phyloP scores from a whole-genome alignment of 768 basidiomycete species.

The Termitomyces sp. region DNA sequence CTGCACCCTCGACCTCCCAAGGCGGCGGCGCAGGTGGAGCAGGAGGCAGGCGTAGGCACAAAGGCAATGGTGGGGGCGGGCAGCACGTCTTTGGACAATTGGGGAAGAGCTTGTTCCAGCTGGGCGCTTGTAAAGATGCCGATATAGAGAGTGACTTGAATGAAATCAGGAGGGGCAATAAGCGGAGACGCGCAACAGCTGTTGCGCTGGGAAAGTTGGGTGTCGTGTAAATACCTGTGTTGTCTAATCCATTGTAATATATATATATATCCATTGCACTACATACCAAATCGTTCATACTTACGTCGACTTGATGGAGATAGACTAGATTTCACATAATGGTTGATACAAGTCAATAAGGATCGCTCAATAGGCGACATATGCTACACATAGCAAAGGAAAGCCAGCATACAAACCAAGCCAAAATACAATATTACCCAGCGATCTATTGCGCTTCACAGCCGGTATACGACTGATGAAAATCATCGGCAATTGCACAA shows the following conservation, averaged over 20 bases:
- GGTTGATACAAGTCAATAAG: too few relatives aligned
- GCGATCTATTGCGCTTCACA: slow-evolving; percentile 74
- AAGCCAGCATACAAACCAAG: slow-evolving; percentile 87
- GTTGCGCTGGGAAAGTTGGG: slow-evolving; percentile 19
- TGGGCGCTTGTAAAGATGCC: slow-evolving; percentile 54
- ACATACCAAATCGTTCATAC: background rate
- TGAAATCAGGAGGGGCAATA: slow-evolving; percentile 74
- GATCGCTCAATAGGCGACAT: slow-evolving; percentile 33
- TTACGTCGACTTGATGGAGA: too few relatives aligned
- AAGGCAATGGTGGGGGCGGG: slow-evolving; percentile 48
- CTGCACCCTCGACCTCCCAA: slow-evolving; percentile 29
- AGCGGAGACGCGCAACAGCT: slow-evolving; percentile 42
- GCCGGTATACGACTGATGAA: slow-evolving; percentile 68
- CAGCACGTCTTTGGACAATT: slow-evolving; percentile 59
- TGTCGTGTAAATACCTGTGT: background rate
- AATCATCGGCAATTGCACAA: slow-evolving; percentile 91
- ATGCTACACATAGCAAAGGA: slow-evolving; percentile 83
- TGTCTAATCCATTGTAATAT: background rate
- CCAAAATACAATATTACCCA: slow-evolving; percentile 92
- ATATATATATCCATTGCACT: background rate
- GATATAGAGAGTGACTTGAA: slow-evolving; percentile 74
- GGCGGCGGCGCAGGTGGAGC: slow-evolving; percentile 29
- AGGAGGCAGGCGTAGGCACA: slow-evolving; percentile 43
- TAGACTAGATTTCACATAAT: too few relatives aligned
- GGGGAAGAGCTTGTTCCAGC: slow-evolving; percentile 62